These are phyloP conservation scores for Globisporangium iwayamae DNA, from an alignment of 352 stramenopile genomes.

Conservation along the genomic window DNA sequence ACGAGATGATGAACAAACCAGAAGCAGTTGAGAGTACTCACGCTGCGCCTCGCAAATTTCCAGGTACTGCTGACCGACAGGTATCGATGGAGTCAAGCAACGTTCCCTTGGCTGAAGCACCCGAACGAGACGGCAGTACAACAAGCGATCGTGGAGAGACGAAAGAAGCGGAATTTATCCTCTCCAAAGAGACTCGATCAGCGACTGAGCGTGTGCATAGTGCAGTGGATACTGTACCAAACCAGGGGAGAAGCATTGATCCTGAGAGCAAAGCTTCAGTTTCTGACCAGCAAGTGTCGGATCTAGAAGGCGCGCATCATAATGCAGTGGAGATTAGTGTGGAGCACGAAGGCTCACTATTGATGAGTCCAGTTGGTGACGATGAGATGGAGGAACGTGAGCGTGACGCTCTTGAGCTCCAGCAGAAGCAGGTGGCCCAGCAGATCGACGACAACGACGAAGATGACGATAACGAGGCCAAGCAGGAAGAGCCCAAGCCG, in stretches of 20 bases:
- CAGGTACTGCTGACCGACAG: not conserved
- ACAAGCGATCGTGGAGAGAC: too few species aligned
- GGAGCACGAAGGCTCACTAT: not conserved
- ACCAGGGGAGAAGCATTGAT: not conserved
- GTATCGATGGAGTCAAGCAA: not conserved
- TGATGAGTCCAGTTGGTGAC: not conserved
- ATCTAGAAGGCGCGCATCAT: not conserved
- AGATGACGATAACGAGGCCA: slow-evolving; percentile 2
- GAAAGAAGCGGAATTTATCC: not conserved
- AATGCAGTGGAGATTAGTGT: not conserved
- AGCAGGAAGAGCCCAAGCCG: slow-evolving; percentile 20
- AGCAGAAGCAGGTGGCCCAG: not conserved
- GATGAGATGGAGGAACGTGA: not conserved
- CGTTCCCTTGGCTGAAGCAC: not conserved
- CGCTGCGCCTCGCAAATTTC: not conserved
- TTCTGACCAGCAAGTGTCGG: not conserved
- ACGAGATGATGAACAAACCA: not conserved
- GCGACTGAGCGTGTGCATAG: not conserved
- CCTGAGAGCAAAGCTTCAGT: not conserved
- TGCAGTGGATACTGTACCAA: too few species aligned
- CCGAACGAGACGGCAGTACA: too few species aligned
- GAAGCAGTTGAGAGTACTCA: not conserved
- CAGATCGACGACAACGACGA: slow-evolving; percentile 5
- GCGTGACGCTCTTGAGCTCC: not conserved
- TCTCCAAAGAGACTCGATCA: not conserved